These are phyloP conservation scores for Tephrocybe sp. DNA, from an alignment of 768 basidiomycete species.

Conservation along the genomic window DNA sequence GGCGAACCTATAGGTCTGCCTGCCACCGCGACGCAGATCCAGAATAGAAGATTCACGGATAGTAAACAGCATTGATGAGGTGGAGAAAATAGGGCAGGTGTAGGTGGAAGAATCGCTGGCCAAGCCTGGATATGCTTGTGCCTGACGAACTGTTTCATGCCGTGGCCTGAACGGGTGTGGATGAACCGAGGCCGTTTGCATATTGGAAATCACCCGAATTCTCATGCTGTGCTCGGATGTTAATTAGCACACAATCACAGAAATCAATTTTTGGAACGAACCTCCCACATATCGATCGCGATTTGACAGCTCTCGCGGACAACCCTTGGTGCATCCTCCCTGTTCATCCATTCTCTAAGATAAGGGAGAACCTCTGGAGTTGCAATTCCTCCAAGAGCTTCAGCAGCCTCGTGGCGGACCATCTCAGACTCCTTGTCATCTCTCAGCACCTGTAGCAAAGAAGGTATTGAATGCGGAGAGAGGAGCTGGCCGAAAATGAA, in stretches of 20 bases:
- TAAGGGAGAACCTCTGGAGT: constrained; percentile 89
- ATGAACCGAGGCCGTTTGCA: constrained; percentile 43
- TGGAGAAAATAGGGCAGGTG: too few relatives aligned
- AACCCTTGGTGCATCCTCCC: constrained; percentile 80
- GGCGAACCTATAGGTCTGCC: too few relatives aligned
- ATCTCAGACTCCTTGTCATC: constrained; percentile 81
- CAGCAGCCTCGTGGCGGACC: constrained; percentile 98
- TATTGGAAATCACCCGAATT: constrained; percentile 83
- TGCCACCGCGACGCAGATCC: too few relatives aligned
- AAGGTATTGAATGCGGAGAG: constrained; percentile 84
- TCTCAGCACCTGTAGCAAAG: constrained; percentile 76
- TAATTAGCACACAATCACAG: not conserved
- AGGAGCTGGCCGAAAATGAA: constrained; percentile 97
- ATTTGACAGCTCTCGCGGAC: constrained; percentile 96
- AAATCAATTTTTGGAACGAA: constrained; percentile 31
- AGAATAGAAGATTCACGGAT: too few relatives aligned
- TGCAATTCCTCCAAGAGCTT: constrained; percentile 97
- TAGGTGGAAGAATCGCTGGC: too few relatives aligned
- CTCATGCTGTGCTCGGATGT: constrained; percentile 58
- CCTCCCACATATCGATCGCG: constrained; percentile 98
- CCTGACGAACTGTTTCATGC: not conserved
- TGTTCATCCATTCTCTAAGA: constrained; percentile 79
- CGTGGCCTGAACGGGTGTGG: constrained; percentile 9
- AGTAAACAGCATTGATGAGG: too few relatives aligned
- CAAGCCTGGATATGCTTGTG: not conserved